These are phyloP conservation scores for Pleurotus pulmonarius DNA, from an alignment of 768 basidiomycete species.

Conservation along the genomic window DNA sequence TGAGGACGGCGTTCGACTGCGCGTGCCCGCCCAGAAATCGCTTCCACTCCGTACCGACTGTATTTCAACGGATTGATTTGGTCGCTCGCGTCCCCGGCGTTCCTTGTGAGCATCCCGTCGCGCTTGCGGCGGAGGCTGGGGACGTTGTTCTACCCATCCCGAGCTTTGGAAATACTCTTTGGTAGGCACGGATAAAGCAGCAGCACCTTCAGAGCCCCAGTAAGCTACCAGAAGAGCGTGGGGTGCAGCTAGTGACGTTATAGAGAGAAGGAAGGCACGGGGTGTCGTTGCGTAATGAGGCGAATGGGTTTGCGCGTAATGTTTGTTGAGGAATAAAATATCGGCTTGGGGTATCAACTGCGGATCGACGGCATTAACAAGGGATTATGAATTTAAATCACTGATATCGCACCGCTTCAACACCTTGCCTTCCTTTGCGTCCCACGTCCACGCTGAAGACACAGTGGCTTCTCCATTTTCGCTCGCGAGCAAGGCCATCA, in stretches of 20 bases:
- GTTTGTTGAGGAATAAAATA: conserved; percentile 73
- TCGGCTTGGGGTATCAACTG: conserved; percentile 83
- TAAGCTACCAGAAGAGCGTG: conserved; percentile 81
- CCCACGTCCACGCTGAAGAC: conserved; percentile 81
- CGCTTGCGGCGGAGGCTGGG: conserved; percentile 15
- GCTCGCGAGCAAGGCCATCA: conserved; percentile 78
- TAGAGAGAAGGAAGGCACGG: conserved; percentile 72
- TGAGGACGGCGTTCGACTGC: conserved; percentile 51
- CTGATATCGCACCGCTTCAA: conserved; percentile 60
- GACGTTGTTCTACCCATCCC: conserved; percentile 65
- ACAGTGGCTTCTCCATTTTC: conserved; percentile 80
- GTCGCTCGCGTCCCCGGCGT: conserved; percentile 12
- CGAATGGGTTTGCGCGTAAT: conserved; percentile 63
- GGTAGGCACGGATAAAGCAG: conserved; percentile 77
- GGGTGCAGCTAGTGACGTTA: conserved; percentile 60
- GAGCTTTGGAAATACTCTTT: conserved; percentile 85
- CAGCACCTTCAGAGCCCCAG: conserved; percentile 78
- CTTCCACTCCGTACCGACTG: conserved; percentile 63
- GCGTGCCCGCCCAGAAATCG: conserved; percentile 69
- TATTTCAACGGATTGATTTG: conserved; percentile 26
- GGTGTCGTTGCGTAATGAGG: conserved; percentile 61
- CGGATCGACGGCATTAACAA: conserved; percentile 1
- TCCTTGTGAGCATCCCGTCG: conserved; percentile 9
- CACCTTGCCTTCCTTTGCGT: conserved; percentile 67
- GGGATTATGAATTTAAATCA: conserved; percentile 11